Base-by-base conservation (phyloP, 306 rosid genomes). In the Corylus americana region DNA sequence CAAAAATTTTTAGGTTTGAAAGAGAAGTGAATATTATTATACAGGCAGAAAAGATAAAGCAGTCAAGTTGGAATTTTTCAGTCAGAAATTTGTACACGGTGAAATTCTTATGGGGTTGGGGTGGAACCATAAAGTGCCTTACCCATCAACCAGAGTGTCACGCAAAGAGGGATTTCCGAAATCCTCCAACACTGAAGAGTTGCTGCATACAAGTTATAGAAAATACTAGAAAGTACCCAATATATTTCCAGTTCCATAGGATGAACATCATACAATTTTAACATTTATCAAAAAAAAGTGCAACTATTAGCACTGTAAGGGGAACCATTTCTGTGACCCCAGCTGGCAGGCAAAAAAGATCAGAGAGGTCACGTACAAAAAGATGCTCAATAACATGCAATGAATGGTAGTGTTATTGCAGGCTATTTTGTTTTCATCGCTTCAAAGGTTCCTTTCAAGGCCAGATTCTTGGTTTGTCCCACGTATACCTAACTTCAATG, bases 401-500 rank as follows among this genome's bases (percentile, higher is more conserved):
- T 70, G 39, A 79, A 22, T 62, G 5, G 64, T 66, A 35, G 20
- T 57, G 48, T 54, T 47, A 74, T 74, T 57, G 61, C 67, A 74
- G 4, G 13, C 62, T 45, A 67, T 68, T 54, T 13, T 47, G 49
- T 55, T 73, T 68, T 74, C 69, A 11, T 13, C 45, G 31, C 25
- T 74, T 75, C 71, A 70, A 70, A 81, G 71, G 31, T 71, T 77
- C 83, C 63, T 57, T 73, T 77, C 64, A 51, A 25, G 72, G 61
- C 81, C 79, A 73, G 71, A 85, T 83, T 88, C 83, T 86, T 70
- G 64, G 58, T 77, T 79, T 84, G 79, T 71, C 77, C 73, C 7
- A 73, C 78, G 54, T 57, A 47, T 20, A 82, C 5, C 72, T 73
- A 79, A 80, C 89, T 86, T 88, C 80, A 66, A 71, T 44, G 47